These are phyloP conservation scores for Sporisorium sorghi DNA, from an alignment of 1,284 basidiomycete genomes.

Conservation along the genomic window DNA sequence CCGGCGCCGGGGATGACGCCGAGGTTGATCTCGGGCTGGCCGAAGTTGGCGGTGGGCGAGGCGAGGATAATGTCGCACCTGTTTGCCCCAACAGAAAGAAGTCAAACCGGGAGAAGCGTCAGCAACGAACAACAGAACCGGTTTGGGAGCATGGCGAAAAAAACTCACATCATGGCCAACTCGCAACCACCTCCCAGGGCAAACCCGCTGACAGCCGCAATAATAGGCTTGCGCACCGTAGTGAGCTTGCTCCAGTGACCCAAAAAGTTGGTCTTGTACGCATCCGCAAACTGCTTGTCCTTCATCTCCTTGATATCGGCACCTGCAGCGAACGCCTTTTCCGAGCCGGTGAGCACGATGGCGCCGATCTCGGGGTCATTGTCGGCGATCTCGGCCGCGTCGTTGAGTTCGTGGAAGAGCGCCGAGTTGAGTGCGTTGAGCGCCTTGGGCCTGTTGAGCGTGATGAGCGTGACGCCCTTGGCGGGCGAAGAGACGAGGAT, in stretches of 20 bases:
- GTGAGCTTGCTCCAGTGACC: constrained; percentile 86
- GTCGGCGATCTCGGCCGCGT: constrained; percentile 81
- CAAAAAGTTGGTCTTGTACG: constrained; percentile 89
- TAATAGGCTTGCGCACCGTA: constrained; percentile 87
- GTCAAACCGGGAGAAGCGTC: background rate
- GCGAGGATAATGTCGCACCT: constrained; percentile 91
- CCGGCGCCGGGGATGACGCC: constrained; percentile 93
- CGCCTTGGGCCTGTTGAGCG: constrained; percentile 94
- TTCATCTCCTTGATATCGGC: constrained; percentile 95
- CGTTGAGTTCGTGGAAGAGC: constrained; percentile 77
- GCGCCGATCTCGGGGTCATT: constrained; percentile 73
- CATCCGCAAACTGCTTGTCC: constrained; percentile 86
- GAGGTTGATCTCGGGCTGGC: constrained; percentile 96
- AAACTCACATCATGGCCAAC: constrained; percentile 83
- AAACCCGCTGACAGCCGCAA: constrained; percentile 94
- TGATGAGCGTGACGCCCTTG: constrained; percentile 84
- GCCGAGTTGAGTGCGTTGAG: constrained; percentile 76
- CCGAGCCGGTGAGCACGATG: constrained; percentile 92
- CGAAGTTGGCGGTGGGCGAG: constrained; percentile 91
- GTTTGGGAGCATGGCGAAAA: constrained; percentile 20
- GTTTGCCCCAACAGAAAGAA: constrained; percentile 3
- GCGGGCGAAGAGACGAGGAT: constrained; percentile 81
- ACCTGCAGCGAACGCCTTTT: constrained; percentile 93
- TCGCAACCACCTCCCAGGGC: constrained; percentile 97
- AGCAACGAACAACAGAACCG: background rate